Percentiles rank a stretch among this genome's conserved stretches.
These are phyloP conservation scores for Beauveria pseudobassiana DNA, from an alignment of 2,329 filamentous ascomycete species.

Conservation along the genomic window DNA sequence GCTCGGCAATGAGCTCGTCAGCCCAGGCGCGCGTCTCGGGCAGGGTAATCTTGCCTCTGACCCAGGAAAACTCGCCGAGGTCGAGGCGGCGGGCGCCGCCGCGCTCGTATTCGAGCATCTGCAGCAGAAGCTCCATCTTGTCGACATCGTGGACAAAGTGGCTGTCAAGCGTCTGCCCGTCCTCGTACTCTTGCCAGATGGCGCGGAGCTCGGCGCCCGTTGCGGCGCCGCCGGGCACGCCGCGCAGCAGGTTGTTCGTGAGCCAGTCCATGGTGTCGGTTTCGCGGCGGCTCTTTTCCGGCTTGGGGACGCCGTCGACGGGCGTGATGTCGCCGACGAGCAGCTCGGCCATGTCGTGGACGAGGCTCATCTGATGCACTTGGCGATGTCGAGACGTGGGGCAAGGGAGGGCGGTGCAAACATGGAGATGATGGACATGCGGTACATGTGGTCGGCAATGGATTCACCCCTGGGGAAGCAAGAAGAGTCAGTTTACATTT, in stretches of 20 bases:
- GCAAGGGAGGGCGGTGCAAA: slow-evolving; percentile 72
- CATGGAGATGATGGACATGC: slow-evolving; percentile 96
- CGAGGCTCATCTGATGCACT: slow-evolving; percentile 89
- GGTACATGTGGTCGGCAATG: slow-evolving; percentile 98
- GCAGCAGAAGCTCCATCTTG: slow-evolving; percentile 89
- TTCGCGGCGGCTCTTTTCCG: slow-evolving; percentile 84
- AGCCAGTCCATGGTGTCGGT: slow-evolving; percentile 89
- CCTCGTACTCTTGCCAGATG: slow-evolving; percentile 95
- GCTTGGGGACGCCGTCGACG: slow-evolving; percentile 74
- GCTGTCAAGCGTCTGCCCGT: slow-evolving; percentile 73
- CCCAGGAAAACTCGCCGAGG: slow-evolving; percentile 79
- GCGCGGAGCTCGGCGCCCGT: slow-evolving; percentile 64
- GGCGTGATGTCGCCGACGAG: slow-evolving; percentile 96
- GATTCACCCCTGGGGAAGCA: slow-evolving; percentile 62
- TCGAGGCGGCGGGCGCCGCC: slow-evolving; percentile 58
- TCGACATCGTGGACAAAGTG: slow-evolving; percentile 94
- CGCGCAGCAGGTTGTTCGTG: slow-evolving; percentile 61
- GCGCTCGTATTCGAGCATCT: slow-evolving; percentile 96
- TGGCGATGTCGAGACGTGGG: slow-evolving; percentile 63
- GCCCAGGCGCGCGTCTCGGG: slow-evolving; percentile 78
- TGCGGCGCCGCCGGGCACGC: slow-evolving; percentile 60
- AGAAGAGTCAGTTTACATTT: background rate
- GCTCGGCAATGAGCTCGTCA: slow-evolving; percentile 65
- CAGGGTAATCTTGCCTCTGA: slow-evolving; percentile 63
- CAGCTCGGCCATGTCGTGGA: slow-evolving; percentile 96